Conservation (phyloP, 176 grass and related monocot species). For the Thalia dealbata region DNA sequence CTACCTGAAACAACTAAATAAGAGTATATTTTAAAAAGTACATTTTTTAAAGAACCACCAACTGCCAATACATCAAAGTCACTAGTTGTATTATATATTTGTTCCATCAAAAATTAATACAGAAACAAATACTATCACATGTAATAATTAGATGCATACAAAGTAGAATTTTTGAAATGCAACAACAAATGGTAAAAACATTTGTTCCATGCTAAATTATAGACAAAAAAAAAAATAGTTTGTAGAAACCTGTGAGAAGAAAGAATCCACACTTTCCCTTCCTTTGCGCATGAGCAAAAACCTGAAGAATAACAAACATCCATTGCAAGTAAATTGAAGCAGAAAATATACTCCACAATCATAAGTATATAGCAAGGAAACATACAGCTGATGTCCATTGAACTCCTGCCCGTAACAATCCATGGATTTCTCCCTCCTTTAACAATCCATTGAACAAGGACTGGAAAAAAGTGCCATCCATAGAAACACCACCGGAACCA, state of each 20-base stretch:
- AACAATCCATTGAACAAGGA: slow-evolving; percentile 88
- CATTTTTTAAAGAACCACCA: neutral
- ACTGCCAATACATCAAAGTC: neutral
- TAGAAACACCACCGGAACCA: slow-evolving; percentile 67
- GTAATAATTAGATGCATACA: neutral
- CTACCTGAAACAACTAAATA: neutral
- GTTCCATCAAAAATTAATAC: too few relatives aligned
- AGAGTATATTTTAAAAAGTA: neutral
- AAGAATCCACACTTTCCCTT: slow-evolving; percentile 92
- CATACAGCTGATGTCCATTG: slow-evolving; percentile 98
- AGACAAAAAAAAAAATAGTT: slow-evolving; percentile 7
- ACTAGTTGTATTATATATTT: neutral
- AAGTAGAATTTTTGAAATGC: neutral
- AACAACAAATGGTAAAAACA: neutral
- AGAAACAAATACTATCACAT: too few relatives aligned
- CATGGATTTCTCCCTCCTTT: slow-evolving; percentile 62
- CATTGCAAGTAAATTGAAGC: slow-evolving; percentile 23
- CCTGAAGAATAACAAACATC: slow-evolving; percentile 32
- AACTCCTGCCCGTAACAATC: slow-evolving; percentile 68
- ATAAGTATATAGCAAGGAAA: slow-evolving; percentile 27
- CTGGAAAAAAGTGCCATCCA: slow-evolving; percentile 86
- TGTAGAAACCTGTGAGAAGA: slow-evolving; percentile 80
- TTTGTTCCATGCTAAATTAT: neutral
- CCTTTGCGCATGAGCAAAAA: slow-evolving; percentile 95
- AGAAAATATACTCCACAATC: slow-evolving; percentile 10